These are phyloP conservation scores for Saccharomyces hybrid DNA, from an alignment of 1,139 yeast genomes.

Conservation along the genomic window DNA sequence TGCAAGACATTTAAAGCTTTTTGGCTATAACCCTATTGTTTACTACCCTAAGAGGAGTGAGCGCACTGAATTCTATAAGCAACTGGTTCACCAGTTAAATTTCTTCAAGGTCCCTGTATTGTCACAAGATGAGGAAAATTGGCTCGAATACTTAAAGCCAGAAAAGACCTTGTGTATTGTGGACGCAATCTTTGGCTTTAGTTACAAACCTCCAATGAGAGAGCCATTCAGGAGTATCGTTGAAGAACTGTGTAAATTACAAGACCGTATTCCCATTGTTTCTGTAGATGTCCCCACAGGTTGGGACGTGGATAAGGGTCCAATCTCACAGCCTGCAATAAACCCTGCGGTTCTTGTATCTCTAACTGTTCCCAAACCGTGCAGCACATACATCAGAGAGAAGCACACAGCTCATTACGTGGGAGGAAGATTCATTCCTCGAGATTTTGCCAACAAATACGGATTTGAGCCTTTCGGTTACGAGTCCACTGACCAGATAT, in stretches of 20 bases:
- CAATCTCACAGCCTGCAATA: conserved; percentile 39
- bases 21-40: conserved; percentile 70
- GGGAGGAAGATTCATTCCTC: conserved; percentile 81
- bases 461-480: conserved; percentile 57
- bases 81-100: conserved; percentile 33
- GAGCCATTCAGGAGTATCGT: conserved; percentile 66
- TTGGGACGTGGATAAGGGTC: conserved; percentile 93
- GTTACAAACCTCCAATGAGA: conserved; percentile 83
- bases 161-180: conserved; percentile 38
- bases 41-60: conserved; percentile 57
- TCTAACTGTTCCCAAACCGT: conserved; percentile 90
- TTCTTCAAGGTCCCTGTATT: conserved; percentile 29
- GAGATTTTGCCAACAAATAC: conserved; percentile 60
- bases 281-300: conserved; percentile 92
- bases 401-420: conserved; percentile 50
- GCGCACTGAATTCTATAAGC: conserved; percentile 35
- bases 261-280: conserved; percentile 48
- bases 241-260: conserved; percentile 36
- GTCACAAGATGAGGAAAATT: conserved; percentile 15
- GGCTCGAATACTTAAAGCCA: conserved; percentile 24
- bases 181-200: conserved; percentile 88
- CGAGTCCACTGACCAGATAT: conserved; percentile 45
- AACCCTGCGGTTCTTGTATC: conserved; percentile 67
- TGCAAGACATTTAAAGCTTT: conserved; percentile 75
- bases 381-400: conserved; percentile 45